phyloP scores from a whole-genome alignment of 805 yeast species.

The Saccharomycopsis fodiens region DNA sequence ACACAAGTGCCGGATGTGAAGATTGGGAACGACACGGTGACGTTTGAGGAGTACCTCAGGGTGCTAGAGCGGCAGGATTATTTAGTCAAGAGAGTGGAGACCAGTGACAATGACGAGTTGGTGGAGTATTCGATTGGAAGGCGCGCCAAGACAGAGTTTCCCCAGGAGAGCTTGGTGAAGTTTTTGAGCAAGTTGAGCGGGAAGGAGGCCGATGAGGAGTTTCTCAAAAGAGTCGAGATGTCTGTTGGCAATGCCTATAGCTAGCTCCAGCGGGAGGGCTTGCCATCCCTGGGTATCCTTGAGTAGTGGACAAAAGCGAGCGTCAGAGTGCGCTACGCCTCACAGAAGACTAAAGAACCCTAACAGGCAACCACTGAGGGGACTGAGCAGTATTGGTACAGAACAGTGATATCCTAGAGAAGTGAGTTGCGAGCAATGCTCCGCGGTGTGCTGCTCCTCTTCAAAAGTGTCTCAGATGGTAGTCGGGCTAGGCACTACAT shows the following conservation, averaged over 20 bases:
- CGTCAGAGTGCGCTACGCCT: too few species aligned
- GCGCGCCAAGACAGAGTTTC: slow-evolving; percentile 25
- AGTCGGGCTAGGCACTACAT: too few species aligned
- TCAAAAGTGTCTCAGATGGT: too few species aligned
- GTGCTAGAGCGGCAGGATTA: slow-evolving; percentile 25
- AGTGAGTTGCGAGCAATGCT: too few species aligned
- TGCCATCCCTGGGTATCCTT: too few species aligned
- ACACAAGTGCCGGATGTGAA: slow-evolving; percentile 7
- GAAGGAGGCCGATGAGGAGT: slow-evolving; percentile 19
- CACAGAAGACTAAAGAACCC: too few species aligned
- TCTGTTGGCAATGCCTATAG: slow-evolving; percentile 14
- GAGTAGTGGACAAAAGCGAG: too few species aligned
- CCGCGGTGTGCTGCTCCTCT: too few species aligned
- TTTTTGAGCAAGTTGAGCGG: slow-evolving; percentile 23
- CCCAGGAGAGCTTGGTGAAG: slow-evolving; percentile 23
- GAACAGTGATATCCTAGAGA: too few species aligned
- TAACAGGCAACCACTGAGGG: too few species aligned
- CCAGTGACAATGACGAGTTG: slow-evolving; percentile 22
- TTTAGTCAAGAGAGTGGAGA: slow-evolving; percentile 22
- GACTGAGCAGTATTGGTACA: too few species aligned
- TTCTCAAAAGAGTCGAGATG: slow-evolving; percentile 7
- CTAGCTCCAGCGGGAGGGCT: too few species aligned
- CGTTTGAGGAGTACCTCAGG: slow-evolving; percentile 23
- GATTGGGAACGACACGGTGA: slow-evolving; percentile 12
- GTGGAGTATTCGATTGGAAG: slow-evolving; percentile 27